Evolutionary conservation across 1,139 yeast species (phyloP), one percentile per base, ranked within the genome.

Genomic region (Debaryomyces coudertii): DNA sequence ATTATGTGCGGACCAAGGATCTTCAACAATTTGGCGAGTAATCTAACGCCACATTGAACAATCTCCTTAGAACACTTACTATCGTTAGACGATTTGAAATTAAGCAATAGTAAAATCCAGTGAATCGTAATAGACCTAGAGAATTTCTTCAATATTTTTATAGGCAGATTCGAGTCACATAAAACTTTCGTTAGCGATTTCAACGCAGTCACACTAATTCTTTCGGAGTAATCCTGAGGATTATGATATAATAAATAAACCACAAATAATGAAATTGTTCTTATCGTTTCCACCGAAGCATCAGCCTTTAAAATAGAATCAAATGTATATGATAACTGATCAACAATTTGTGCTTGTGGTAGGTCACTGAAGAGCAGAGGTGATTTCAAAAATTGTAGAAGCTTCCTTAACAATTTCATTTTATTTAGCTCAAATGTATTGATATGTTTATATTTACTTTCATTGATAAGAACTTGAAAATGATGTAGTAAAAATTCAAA

Each of bases 91-190:
- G 50, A 35, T 14, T 70, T 68, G 39, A 55, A 62, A 36, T 76
- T 75, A 31, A 87, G 57, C 2, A 85, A 61, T 27, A 85, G 63
- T n/a, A 87, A 61, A 1, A 84, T 67, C 86, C 90, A 83, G 58
- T 85, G 86, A 3, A 83, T 73, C 0, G 88, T 79, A 5, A 86
- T 73, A 0, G 86, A 72, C 40, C 82, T 71, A 9, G 83, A 74
- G 37, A 85, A 69, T 52, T 77, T 79, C 54, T 76, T 70, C 43
- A 75, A 56, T 7, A 67, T 59, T 43, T 71, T 73, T 12, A 70
- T 62, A 0, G 71, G 63, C 0, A 73, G 63, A 7, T 55, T 59
- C 2, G 65, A 47, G 42, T 68, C 70, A 53, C 77, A 68, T 24
- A 66, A 43, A 14, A 63, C 62, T 7, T 63, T 63, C 1, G 76